Conservation (phyloP, 2,329 filamentous ascomycete genomes). For the Aureobasidium sp. region DNA sequence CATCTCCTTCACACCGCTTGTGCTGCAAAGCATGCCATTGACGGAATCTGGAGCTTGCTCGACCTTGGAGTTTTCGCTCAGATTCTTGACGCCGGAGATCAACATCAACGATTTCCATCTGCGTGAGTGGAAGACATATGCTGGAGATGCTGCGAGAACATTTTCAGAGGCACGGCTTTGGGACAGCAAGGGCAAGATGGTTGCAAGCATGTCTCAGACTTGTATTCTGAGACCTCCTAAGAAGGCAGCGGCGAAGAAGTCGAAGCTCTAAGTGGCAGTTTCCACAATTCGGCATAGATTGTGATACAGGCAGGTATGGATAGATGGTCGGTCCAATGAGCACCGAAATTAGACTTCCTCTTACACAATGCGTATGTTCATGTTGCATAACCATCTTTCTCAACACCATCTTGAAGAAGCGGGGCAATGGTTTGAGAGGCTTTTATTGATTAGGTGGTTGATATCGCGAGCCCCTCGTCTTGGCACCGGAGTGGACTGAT, state of each 20-base stretch:
- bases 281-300: too few species aligned
- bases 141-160: constrained; percentile 34
- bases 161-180: constrained; percentile 39
- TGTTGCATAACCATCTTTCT: too few species aligned
- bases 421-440: too few species aligned
- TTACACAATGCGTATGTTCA: too few species aligned
- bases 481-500: too few species aligned
- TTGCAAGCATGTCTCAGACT: constrained; percentile 44
- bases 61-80: constrained; percentile 43
- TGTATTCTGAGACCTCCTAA: constrained; percentile 24
- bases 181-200: constrained; percentile 35
- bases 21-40: constrained; percentile 35
- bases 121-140: constrained; percentile 31
- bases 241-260: neutral
- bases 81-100: constrained; percentile 32
- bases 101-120: constrained; percentile 37
- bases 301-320: too few species aligned
- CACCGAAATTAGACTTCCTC: too few species aligned
- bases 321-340: too few species aligned
- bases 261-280: neutral
- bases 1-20: constrained; percentile 36
- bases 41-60: constrained; percentile 37
- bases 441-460: too few species aligned
- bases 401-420: too few species aligned
- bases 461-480: too few species aligned